Base-by-base conservation (phyloP, 805 yeast genomes). In the Myxozyma geophila region DNA sequence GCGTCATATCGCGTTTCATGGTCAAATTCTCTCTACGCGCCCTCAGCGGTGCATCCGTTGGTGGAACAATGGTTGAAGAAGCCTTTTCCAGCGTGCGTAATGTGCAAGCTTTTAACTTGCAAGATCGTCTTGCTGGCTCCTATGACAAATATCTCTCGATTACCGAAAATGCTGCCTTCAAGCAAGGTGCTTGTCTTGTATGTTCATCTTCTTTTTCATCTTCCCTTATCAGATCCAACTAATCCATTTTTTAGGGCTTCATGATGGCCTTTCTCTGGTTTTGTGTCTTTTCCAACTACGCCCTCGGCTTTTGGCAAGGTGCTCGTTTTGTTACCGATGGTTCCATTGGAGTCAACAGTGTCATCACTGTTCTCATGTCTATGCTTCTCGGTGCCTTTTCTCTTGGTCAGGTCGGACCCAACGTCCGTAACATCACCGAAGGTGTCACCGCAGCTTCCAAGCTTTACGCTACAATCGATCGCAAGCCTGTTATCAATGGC, bases 211-310 rank as follows among this genome's bases (percentile, higher is more conserved):
- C 12, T 51, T 40, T 21, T 28, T 13, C 21, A 10, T 21, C 2
- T 33, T 49, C 36, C 12, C 7, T 4, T 44, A 9, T 9, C 15
- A 8, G 40, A 21, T 4, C 44, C 17, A 28, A 9, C 49, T 54
- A 19, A 21, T 46, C 40, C 44, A 8, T 37, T 13, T 13, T 15
- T n/a, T 15, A 7, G 60, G 72, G 77, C 15, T 17, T 69, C 51
- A 76, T 78, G 80, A 70, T 79, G 13, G 79, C 76, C 13, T 50
- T 68, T 13, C 67, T 78, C 17, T 64, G 60, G 63, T 48, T 57
- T 37, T 90, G 63, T 89, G 87, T 77, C 96, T 96, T 35, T 76
- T 73, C 95, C 90, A 71, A 91, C 90, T 71, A 85, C 48, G 81
- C 80, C 2, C 70, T 78, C n/a, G 77, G 80, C 0, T 78, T 77